Conservation (phyloP, 768 basidiomycete genomes). For the Hygrophorus russula region DNA sequence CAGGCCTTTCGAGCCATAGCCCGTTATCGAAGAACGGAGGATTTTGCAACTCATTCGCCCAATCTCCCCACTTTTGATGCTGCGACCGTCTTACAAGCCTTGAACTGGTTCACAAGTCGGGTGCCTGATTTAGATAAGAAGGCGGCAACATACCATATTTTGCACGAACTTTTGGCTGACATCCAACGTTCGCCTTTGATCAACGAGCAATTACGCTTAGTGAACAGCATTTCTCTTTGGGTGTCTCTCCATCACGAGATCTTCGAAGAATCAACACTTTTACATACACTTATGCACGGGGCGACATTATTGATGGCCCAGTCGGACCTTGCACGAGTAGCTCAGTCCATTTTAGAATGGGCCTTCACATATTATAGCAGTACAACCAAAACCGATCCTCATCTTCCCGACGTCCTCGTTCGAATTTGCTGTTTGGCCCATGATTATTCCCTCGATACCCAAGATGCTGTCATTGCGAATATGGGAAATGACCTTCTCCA, state of each 20-base stretch:
- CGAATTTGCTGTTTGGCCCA: slow-evolving; percentile 54
- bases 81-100: slow-evolving; percentile 35
- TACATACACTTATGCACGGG: slow-evolving; percentile 61
- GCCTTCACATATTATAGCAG: slow-evolving; percentile 43
- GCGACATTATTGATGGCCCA: slow-evolving; percentile 55
- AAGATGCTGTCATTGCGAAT: slow-evolving; percentile 16
- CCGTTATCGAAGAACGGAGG: slow-evolving; percentile 35
- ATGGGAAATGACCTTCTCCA: slow-evolving; percentile 37
- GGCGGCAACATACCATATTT: slow-evolving; percentile 68
- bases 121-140: slow-evolving; percentile 29
- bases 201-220: slow-evolving; percentile 69
- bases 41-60: slow-evolving; percentile 46
- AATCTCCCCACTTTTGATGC: slow-evolving; percentile 53
- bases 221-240: slow-evolving; percentile 68
- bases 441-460: slow-evolving; percentile 31
- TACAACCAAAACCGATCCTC: slow-evolving; percentile 29
- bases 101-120: slow-evolving; percentile 47
- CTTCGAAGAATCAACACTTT: slow-evolving; percentile 46
- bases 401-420: slow-evolving; percentile 56
- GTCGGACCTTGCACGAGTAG: slow-evolving; percentile 51
- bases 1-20: slow-evolving; percentile 40
- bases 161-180: slow-evolving; percentile 60
- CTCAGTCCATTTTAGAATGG: slow-evolving; percentile 76
- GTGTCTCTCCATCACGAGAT: slow-evolving; percentile 47
- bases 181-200: slow-evolving; percentile 61